These are phyloP conservation scores for Lactarius psammicola DNA, from an alignment of 768 basidiomycete genomes.

Conservation along the genomic window DNA sequence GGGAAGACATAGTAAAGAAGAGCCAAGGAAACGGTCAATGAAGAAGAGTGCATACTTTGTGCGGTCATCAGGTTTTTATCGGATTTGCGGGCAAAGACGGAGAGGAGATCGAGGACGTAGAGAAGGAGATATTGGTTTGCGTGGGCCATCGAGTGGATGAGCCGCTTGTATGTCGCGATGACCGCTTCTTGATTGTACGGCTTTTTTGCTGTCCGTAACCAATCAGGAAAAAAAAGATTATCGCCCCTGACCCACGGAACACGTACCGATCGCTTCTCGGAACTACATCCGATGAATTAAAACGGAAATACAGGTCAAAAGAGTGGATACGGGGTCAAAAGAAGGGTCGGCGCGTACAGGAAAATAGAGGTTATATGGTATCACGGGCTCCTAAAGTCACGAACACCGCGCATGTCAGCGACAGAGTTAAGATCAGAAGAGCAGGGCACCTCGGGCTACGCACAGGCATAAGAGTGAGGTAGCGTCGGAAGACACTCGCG, in stretches of 20 bases:
- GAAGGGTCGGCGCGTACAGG: constrained; percentile 53
- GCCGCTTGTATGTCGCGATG: constrained; percentile 74
- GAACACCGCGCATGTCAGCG: constrained; percentile 13
- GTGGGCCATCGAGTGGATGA: constrained; percentile 83
- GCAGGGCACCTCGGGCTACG: constrained; percentile 36
- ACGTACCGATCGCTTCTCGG: constrained; percentile 71
- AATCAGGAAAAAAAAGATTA: neutral
- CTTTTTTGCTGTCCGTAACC: constrained; percentile 53
- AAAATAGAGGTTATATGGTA: constrained; percentile 88
- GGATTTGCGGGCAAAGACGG: constrained; percentile 88
- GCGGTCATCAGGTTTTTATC: constrained; percentile 97
- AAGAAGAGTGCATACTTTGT: constrained; percentile 63
- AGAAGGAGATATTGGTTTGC: constrained; percentile 95
- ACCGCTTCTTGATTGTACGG: constrained; percentile 69
- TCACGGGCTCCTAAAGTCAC: constrained; percentile 80
- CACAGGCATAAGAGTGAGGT: constrained; percentile 95
- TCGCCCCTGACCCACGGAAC: neutral
- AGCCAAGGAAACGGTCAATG: neutral
- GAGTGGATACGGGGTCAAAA: constrained; percentile 6
- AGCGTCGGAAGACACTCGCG: constrained; percentile 93
- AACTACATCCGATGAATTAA: constrained; percentile 47
- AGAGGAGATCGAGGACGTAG: constrained; percentile 93
- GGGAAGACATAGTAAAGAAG: neutral
- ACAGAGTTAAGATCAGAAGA: constrained; percentile 18
- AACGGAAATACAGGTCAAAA: constrained; percentile 25